Base-by-base conservation (phyloP, 2,329 filamentous ascomycete genomes). In the Trichoderma hamatum region DNA sequence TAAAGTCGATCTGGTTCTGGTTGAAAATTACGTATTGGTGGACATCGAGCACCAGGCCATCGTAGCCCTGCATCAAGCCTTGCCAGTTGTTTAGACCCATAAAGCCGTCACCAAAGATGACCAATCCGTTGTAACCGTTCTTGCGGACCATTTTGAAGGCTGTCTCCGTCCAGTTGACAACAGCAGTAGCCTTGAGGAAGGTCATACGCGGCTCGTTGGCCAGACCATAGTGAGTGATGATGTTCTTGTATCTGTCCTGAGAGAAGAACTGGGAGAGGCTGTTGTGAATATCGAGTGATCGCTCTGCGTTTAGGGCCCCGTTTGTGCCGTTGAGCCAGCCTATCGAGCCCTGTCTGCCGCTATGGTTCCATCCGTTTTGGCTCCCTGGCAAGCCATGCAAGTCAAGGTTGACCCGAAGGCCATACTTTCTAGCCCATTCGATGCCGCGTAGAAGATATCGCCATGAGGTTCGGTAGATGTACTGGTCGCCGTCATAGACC, bases 1-100 rank as follows among this genome's bases (percentile, higher is more conserved):
- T 90, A 76, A 91, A 90, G 59, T 88, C 87, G 76, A 99, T 91
- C 79, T 97, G 93, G 72, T 91, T 89, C 49, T 88, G 88, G 84
- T 99, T 97, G 86, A 99, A 99, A 79, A 97, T 97, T 76, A 97
- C 93, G 80, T 99, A 99, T 80, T 98, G 95, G 81, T 99, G 96
- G 46, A 96, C 96, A 80, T 99, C 96, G n/a, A 99, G 88, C 21
- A 97, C 87, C 72, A 98, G 84, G 72, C 90, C 87, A 58, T 90
- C 84, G 76, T 92, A 86, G 26, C 86, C 84, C 73, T 91, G 87
- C 73, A 98, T 86, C 78, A 92, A 86, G 51, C 92, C 93, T 78
- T 97, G 90, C 96, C 96, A 99, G 76, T 96, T 95, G 73, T 86
- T 85, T 5, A 98, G 87, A 13, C 95, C 95, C 81, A 96, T 88